Percentiles rank a stretch among this genome's conserved stretches.
These are phyloP conservation scores for Xylaria palmicola DNA, from an alignment of 495 filamentous ascomycete genomes.

Conservation along the genomic window DNA sequence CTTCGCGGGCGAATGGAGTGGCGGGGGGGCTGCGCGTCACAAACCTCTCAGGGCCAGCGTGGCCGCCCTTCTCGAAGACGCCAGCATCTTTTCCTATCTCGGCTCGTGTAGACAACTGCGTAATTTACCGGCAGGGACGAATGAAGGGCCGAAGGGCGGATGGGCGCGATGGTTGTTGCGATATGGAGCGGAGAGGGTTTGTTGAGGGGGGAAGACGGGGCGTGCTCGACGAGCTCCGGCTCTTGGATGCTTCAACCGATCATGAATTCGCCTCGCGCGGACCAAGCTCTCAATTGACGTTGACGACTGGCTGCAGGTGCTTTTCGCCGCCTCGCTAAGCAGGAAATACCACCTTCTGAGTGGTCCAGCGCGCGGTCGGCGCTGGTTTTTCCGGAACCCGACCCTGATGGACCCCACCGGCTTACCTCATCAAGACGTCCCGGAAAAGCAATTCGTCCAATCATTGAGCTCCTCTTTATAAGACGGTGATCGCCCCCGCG, in stretches of 20 bases:
- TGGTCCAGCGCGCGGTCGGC: constrained; percentile 12
- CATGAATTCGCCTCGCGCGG: constrained; percentile 13
- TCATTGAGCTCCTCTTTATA: background rate
- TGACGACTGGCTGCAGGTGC: constrained; percentile 21
- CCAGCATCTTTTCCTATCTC: constrained; percentile 59
- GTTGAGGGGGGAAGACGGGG: background rate
- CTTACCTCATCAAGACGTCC: background rate
- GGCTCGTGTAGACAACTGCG: constrained; percentile 11
- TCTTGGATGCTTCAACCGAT: constrained; percentile 18
- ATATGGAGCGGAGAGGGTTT: constrained; percentile 30
- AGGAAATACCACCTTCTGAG: constrained; percentile 26
- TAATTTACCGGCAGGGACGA: background rate
- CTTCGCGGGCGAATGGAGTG: background rate
- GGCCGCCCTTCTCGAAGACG: constrained; percentile 62
- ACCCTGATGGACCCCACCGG: background rate
- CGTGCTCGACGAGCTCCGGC: constrained; percentile 13
- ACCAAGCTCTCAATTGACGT: constrained; percentile 22
- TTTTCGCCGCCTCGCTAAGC: constrained; percentile 35
- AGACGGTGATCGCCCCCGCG: too few relatives aligned
- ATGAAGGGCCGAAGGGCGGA: background rate
- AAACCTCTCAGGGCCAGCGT: constrained; percentile 70
- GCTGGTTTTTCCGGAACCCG: background rate
- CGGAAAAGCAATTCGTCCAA: background rate
- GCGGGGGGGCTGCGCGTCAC: constrained; percentile 21
- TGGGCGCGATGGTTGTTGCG: background rate